Evolutionary conservation across 2,329 filamentous ascomycete genomes (phyloP).

Genomic region (Alternaria rosae): DNA sequence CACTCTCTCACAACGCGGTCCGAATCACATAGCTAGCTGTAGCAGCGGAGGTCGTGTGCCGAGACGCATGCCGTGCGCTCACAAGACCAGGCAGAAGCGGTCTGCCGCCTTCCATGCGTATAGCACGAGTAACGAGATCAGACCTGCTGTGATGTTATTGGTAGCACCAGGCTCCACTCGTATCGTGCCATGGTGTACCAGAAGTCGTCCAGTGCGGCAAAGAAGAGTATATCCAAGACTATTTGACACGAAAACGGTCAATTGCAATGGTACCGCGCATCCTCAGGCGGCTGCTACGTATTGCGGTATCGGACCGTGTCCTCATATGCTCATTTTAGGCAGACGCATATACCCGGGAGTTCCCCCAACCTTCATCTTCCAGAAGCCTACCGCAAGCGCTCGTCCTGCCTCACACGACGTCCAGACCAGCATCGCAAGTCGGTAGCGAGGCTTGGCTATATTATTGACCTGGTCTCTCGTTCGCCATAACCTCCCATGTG

Average conservation of each 20-base stretch:
- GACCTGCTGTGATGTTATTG: neutral
- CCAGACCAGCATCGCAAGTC: conserved; percentile 10
- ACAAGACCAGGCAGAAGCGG: neutral
- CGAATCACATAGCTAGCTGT: neutral
- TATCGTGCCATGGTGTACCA: neutral
- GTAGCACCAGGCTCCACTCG: neutral
- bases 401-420: neutral
- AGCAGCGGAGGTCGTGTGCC: neutral
- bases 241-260: neutral
- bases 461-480: conserved; percentile 9
- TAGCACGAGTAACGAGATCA: neutral
- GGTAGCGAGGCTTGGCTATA: conserved; percentile 16
- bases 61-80: neutral
- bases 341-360: conserved; percentile 6
- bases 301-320: conserved; percentile 1
- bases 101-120: neutral
- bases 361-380: conserved; percentile 18
- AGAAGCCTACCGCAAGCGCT: conserved; percentile 29
- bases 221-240: neutral
- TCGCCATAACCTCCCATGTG: conserved; percentile 19
- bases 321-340: neutral
- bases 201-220: neutral
- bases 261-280: neutral
- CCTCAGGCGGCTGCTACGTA: neutral
- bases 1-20: neutral